A percentile compares a stretch with the other conserved stretches of the same genome.
These are phyloP conservation scores for Pestalotiopsis sp. DNA, from an alignment of 2,329 filamentous ascomycete genomes.

Conservation along the genomic window DNA sequence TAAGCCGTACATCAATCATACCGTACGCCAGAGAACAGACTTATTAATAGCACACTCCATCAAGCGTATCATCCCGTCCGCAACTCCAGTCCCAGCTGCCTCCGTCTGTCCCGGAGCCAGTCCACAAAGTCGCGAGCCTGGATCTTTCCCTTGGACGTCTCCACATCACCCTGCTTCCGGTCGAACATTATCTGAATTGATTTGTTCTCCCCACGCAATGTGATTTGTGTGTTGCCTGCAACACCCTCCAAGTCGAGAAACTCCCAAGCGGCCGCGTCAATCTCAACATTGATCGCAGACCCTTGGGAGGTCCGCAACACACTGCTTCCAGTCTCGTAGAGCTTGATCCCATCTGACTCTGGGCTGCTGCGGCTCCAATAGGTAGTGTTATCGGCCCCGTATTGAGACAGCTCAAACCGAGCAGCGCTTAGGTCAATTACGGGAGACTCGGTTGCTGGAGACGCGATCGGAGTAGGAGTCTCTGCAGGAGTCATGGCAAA, in stretches of 20 bases:
- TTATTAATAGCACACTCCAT: background rate
- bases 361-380: background rate
- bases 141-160: conserved; percentile 21
- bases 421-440: background rate
- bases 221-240: conserved; percentile 12
- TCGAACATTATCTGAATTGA: conserved; percentile 6
- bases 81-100: background rate
- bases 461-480: background rate
- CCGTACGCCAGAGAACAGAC: background rate
- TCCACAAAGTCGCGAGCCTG: conserved; percentile 24
- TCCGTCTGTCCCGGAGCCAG: conserved; percentile 21
- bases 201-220: conserved; percentile 3
- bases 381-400: background rate
- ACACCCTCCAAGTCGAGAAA: background rate
- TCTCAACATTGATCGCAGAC: conserved; percentile 8
- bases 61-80: background rate
- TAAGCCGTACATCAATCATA: background rate
- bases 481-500: background rate
- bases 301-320: background rate
- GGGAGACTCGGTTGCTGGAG: background rate
- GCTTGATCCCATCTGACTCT: background rate
- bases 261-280: conserved; percentile 13
- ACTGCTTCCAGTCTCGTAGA: background rate
- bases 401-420: background rate
- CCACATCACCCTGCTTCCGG: conserved; percentile 19